These are phyloP conservation scores for Mycena maculata DNA, from an alignment of 768 basidiomycete species.

Conservation along the genomic window DNA sequence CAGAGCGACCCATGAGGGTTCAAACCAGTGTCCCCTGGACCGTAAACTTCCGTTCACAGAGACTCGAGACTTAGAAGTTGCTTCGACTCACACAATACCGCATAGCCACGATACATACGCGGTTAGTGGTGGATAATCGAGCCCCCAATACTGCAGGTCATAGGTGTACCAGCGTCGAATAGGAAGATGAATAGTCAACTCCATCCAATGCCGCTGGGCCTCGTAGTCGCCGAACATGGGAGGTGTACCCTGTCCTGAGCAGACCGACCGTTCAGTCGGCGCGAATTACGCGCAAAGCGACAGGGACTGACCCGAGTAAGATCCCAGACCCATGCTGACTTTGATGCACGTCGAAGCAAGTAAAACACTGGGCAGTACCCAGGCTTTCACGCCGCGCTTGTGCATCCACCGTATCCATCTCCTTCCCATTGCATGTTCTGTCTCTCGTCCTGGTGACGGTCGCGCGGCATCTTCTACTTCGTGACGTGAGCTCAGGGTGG, in stretches of 20 bases:
- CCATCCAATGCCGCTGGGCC: slow-evolving; percentile 97
- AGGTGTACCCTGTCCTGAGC: slow-evolving; percentile 71
- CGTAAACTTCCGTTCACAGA: not conserved
- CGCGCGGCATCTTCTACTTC: slow-evolving; percentile 22
- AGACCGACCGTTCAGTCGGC: slow-evolving; percentile 9
- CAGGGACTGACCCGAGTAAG: slow-evolving; percentile 79
- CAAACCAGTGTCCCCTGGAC: slow-evolving; percentile 51
- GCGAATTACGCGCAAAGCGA: not conserved
- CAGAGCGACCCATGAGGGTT: slow-evolving; percentile 76
- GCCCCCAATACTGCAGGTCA: slow-evolving; percentile 91
- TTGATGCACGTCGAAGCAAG: slow-evolving; percentile 68
- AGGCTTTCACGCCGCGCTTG: slow-evolving; percentile 66
- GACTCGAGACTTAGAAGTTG: not conserved
- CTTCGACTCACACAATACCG: slow-evolving; percentile 71
- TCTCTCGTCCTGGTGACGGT: slow-evolving; percentile 30
- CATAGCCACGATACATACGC: slow-evolving; percentile 91
- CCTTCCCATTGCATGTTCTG: slow-evolving; percentile 58
- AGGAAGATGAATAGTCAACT: slow-evolving; percentile 84
- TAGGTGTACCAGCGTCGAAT: slow-evolving; percentile 86
- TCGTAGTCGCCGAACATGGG: slow-evolving; percentile 95
- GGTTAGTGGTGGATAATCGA: slow-evolving; percentile 95
- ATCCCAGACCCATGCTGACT: slow-evolving; percentile 77
- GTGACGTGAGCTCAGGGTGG: slow-evolving; percentile 28
- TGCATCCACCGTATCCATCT: slow-evolving; percentile 88
- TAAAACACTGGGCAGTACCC: slow-evolving; percentile 70